Percentiles rank a stretch among this genome's conserved stretches.
phyloP scores from a whole-genome alignment of 352 stramenopile species.

The Phytopythium litorale region DNA sequence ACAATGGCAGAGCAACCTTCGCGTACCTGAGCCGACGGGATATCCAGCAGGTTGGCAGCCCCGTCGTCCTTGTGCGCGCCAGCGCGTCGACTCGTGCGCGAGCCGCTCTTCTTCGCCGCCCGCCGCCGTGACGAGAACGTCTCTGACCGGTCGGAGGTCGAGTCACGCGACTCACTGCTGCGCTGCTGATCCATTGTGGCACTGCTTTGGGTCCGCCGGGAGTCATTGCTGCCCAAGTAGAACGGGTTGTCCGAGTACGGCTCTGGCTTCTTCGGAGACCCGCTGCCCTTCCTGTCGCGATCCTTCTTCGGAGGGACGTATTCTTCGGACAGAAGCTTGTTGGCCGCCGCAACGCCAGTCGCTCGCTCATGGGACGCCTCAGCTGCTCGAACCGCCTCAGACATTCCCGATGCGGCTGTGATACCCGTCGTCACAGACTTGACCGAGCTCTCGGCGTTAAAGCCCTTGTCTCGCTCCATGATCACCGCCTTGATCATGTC shows the following conservation, averaged over 20 bases:
- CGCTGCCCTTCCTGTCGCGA: conserved; percentile 12
- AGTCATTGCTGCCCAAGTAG: conserved; percentile 37
- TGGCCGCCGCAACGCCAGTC: conserved; percentile 60
- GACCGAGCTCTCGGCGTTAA: conserved; percentile 67
- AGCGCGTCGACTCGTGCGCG: conserved; percentile 33
- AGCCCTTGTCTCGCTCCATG: conserved; percentile 72
- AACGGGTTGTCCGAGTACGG: conserved; percentile 82
- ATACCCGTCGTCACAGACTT: conserved; percentile 54
- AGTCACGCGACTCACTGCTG: conserved; percentile 13
- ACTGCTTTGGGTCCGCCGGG: conserved; percentile 39
- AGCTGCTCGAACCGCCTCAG: conserved; percentile 55
- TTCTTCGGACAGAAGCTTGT: conserved; percentile 78
- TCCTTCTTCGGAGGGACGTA: conserved; percentile 59
- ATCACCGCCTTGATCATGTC: conserved; percentile 89
- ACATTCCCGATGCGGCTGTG: conserved; percentile 60
- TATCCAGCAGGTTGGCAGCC: conserved; percentile 58
- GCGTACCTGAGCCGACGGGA: conserved; percentile 34
- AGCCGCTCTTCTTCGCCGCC: conserved; percentile 61
- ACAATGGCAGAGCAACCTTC: neutral
- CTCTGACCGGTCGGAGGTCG: conserved; percentile 48
- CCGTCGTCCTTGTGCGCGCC: conserved; percentile 43
- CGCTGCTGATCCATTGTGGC: conserved; percentile 10
- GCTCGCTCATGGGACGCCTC: conserved; percentile 62
- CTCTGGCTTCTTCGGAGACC: conserved; percentile 32
- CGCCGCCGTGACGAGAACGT: conserved; percentile 67